Base-by-base conservation (phyloP, 352 stramenopile genomes). In the Phytophthora agathidicida region DNA sequence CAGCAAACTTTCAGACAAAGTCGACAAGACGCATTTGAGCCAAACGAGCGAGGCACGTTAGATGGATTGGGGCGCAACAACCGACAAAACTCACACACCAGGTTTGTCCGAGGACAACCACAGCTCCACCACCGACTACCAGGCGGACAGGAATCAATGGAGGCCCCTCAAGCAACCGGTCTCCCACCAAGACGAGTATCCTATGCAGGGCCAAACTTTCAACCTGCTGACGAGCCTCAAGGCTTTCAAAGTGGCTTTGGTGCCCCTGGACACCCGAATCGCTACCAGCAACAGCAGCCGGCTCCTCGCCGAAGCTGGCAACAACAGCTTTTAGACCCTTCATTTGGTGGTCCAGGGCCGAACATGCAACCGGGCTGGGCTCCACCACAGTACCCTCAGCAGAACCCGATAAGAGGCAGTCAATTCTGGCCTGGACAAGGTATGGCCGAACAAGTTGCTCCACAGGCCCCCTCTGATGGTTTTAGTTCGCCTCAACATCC, bases 41-140 rank as follows among this genome's bases (percentile, higher is more conserved):
- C 38, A 42, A 19, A 24, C 26, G 48, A 64, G n/a, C 30, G 36
- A 23, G 64, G 69, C 0, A 37, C 84, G 7, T 76, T 84, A 9
- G 76, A 83, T 30, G 79, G 79, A 20, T 54, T 89, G 4, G 79
- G 79, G 0, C 57, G 71, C 42, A 74, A 75, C n/a, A 61, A 75
- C 30, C 59, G 63, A 23, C 62, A 68, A 45, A 48, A 16, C 23
- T 48, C 54, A 7, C 53, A 68, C 46, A 71, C 42, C 0, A 83
- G 70, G 37, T 88, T 83, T 54, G 78, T 64, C 4, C 78, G 75
- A 0, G 73, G 78, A 3, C 71, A 80, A 22, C 67, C 61, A 7
- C 61, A 73, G 24, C 50, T 43, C 5, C 55, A 62, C 7, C 42
- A 62, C 20, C 56, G 47, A 11, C 31, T 68, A 22, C 63, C 63